Conservation (phyloP, 805 yeast species). For the Starmerella potacharoeniae region DNA sequence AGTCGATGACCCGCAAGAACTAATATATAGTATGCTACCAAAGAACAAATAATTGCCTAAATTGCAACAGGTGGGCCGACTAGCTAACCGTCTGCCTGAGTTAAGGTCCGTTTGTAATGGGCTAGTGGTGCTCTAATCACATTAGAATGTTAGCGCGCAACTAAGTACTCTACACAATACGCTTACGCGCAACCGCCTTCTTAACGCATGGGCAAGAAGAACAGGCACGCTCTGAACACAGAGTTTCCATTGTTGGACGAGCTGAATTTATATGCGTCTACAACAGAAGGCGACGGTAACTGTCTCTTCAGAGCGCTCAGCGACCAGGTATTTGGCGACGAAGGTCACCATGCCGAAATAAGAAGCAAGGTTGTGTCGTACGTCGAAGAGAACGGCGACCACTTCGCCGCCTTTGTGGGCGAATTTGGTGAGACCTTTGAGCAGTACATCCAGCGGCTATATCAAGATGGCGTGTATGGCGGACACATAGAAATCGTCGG, state of each 20-base stretch:
- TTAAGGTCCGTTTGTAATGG: too few relatives aligned
- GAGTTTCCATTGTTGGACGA: slow-evolving; percentile 31
- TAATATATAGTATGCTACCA: too few relatives aligned
- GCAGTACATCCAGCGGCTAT: slow-evolving; percentile 28
- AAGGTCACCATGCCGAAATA: slow-evolving; percentile 25
- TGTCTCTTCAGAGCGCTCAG: slow-evolving; percentile 34
- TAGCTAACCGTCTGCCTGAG: too few relatives aligned
- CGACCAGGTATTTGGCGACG: slow-evolving; percentile 33
- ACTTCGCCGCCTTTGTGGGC: slow-evolving; percentile 29
- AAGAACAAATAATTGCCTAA: too few relatives aligned
- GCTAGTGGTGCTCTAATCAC: too few relatives aligned
- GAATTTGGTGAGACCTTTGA: slow-evolving; percentile 30
- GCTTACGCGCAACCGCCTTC: background rate
- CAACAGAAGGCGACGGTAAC: slow-evolving; percentile 34
- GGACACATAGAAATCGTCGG: slow-evolving; percentile 35
- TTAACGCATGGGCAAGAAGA: slow-evolving; percentile 1
- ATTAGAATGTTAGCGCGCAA: too few relatives aligned
- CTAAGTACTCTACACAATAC: background rate
- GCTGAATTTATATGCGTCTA: slow-evolving; percentile 30
- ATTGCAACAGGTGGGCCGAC: too few relatives aligned
- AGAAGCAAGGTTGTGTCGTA: slow-evolving; percentile 28
- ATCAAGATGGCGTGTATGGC: slow-evolving; percentile 33
- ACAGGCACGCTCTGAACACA: slow-evolving; percentile 12
- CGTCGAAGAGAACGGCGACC: slow-evolving; percentile 25
- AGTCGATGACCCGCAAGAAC: too few relatives aligned